These are phyloP conservation scores for Scheffersomyces insectosa DNA, from an alignment of 1,139 yeast species.

Conservation along the genomic window DNA sequence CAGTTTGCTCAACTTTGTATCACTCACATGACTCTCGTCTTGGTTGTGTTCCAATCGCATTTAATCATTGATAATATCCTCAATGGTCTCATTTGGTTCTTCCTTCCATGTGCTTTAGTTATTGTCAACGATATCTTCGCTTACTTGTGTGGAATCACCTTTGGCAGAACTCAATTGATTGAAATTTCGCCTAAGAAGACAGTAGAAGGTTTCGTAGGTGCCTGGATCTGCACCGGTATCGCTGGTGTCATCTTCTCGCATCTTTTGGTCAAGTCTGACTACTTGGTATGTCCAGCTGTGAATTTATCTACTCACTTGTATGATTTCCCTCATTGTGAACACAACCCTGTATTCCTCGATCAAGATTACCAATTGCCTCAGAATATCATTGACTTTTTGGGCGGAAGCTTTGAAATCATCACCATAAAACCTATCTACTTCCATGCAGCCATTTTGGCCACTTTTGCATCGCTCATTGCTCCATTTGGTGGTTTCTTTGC, in stretches of 20 bases:
- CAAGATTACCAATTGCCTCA: slow-evolving; percentile 78
- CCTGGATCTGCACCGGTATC: slow-evolving; percentile 89
- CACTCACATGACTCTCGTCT: slow-evolving; percentile 88
- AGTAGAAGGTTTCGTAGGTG: slow-evolving; percentile 96
- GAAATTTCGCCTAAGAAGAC: slow-evolving; percentile 96
- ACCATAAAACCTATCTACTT: slow-evolving; percentile 83
- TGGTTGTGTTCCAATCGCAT: slow-evolving; percentile 94
- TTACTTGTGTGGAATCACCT: slow-evolving; percentile 93
- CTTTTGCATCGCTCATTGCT: slow-evolving; percentile 95
- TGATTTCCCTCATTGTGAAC: slow-evolving; percentile 62
- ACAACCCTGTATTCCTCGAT: slow-evolving; percentile 83
- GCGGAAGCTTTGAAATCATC: slow-evolving; percentile 41
- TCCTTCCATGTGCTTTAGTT: slow-evolving; percentile 87
- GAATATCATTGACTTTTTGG: slow-evolving; percentile 50
- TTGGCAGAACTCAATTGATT: slow-evolving; percentile 90
- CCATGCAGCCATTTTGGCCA: slow-evolving; percentile 82
- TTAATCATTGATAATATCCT: slow-evolving; percentile 87
- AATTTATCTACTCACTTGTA: slow-evolving; percentile 57
- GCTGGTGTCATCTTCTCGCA: slow-evolving; percentile 70
- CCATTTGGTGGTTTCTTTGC: slow-evolving; percentile 99
- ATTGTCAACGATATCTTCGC: slow-evolving; percentile 96
- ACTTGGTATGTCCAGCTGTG: slow-evolving; percentile 85
- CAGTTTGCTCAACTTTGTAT: slow-evolving; percentile 94
- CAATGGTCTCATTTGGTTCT: slow-evolving; percentile 92
- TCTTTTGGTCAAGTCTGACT: slow-evolving; percentile 63